phyloP scores from a whole-genome alignment of 2,329 filamentous ascomycete genomes.

The Colletotrichum aenigma region DNA sequence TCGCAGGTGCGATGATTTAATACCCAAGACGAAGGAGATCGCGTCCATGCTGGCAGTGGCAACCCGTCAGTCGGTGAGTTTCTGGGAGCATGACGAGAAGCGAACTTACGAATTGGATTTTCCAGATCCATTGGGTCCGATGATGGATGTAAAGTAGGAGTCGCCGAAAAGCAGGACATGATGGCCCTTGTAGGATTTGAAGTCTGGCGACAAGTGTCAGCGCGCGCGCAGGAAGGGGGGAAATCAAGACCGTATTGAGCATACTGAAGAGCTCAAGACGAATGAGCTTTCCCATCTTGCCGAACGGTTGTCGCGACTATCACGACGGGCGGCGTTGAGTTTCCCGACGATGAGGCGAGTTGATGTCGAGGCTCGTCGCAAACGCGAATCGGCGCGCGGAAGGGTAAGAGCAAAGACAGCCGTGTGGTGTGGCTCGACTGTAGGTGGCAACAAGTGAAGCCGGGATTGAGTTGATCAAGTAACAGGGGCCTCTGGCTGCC shows the following conservation, averaged over 20 bases:
- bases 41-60: constrained; percentile 81
- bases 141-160: constrained; percentile 98
- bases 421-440: neutral
- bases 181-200: constrained; percentile 99
- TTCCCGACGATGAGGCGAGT: neutral
- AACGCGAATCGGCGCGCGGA: neutral
- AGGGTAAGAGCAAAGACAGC: neutral
- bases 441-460: neutral
- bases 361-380: neutral
- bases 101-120: constrained; percentile 90
- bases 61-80: constrained; percentile 23
- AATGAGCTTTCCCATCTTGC: constrained; percentile 92
- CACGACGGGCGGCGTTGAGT: neutral
- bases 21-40: constrained; percentile 97
- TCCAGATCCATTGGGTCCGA: constrained; percentile 98
- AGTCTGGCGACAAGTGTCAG: constrained; percentile 63
- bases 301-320: constrained; percentile 1
- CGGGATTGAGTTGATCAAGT: neutral
- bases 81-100: neutral
- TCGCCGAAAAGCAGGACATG: constrained; percentile 94
- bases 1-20: constrained; percentile 97
- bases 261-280: constrained; percentile 91
- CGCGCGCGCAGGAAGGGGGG: neutral
- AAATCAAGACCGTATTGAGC: constrained; percentile 32
- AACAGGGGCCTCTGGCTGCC: neutral